These are phyloP conservation scores for Aspergillus ibericus DNA, from an alignment of 2,329 filamentous ascomycete genomes.

Conservation along the genomic window DNA sequence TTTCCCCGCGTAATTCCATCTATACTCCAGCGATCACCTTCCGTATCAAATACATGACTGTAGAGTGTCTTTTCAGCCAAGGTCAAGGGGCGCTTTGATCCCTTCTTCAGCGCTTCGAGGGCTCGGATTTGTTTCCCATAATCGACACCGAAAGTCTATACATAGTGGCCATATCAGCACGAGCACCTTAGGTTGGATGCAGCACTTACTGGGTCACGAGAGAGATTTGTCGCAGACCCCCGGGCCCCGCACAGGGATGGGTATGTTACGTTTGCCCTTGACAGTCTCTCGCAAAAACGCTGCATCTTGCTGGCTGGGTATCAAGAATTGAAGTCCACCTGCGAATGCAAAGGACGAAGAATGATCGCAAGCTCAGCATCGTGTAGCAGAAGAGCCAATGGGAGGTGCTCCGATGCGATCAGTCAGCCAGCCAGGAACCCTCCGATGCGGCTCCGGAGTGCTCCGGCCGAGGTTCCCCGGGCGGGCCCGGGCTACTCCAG, in stretches of 20 bases:
- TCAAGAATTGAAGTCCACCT: background rate
- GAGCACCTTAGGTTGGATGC: background rate
- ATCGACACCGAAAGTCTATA: constrained; percentile 4
- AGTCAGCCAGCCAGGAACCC: background rate
- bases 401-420: background rate
- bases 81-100: constrained; percentile 30
- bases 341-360: background rate
- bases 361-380: background rate
- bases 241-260: background rate
- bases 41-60: constrained; percentile 35
- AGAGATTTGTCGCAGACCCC: background rate
- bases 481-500: background rate
- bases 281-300: background rate
- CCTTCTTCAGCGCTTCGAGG: constrained; percentile 8
- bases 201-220: background rate
- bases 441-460: background rate
- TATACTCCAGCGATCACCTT: constrained; percentile 17
- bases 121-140: constrained; percentile 5
- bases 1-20: constrained; percentile 38
- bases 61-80: constrained; percentile 44
- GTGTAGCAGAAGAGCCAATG: background rate
- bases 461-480: background rate
- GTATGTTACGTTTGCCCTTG: background rate
- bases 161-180: background rate
- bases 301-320: background rate